These are phyloP conservation scores for Pythium inflatum DNA, from an alignment of 352 stramenopile species.

Conservation along the genomic window DNA sequence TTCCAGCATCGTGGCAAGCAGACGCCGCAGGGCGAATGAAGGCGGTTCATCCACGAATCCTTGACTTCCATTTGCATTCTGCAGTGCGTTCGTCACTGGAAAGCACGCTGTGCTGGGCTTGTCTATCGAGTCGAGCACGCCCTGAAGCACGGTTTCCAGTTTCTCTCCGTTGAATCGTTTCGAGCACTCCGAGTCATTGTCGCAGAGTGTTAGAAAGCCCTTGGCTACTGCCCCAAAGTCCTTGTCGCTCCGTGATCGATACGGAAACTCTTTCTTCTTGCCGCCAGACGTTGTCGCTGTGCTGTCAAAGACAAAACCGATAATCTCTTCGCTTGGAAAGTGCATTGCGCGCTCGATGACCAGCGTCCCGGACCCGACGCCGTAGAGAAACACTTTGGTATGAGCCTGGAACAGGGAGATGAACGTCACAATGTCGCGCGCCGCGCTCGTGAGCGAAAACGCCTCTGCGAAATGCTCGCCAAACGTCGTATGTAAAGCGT, in stretches of 20 bases:
- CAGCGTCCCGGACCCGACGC: constrained; percentile 68
- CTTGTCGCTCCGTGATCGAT: constrained; percentile 20
- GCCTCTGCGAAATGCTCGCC: constrained; percentile 25
- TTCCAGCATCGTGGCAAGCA: constrained; percentile 58
- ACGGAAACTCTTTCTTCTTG: constrained; percentile 28
- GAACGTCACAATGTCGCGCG: constrained; percentile 60
- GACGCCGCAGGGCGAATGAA: constrained; percentile 49
- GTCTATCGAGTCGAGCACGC: constrained; percentile 27
- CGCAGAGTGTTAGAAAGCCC: constrained; percentile 54
- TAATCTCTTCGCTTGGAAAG: constrained; percentile 47
- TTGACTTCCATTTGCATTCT: background rate
- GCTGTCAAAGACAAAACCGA: constrained; percentile 69
- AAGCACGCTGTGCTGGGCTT: background rate
- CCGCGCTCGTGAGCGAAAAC: constrained; percentile 73
- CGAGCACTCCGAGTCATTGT: constrained; percentile 45
- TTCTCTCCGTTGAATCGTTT: constrained; percentile 22
- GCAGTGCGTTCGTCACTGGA: background rate
- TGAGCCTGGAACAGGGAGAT: constrained; percentile 50
- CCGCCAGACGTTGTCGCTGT: constrained; percentile 40
- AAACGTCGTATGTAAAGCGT: constrained; percentile 16
- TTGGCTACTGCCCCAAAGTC: constrained; percentile 45
- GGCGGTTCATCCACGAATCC: constrained; percentile 31
- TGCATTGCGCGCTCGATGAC: constrained; percentile 70
- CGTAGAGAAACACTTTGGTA: constrained; percentile 64
- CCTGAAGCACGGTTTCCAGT: constrained; percentile 15